Conservation (phyloP, 2,329 filamentous ascomycete species). For the Metarhizium robertsii region DNA sequence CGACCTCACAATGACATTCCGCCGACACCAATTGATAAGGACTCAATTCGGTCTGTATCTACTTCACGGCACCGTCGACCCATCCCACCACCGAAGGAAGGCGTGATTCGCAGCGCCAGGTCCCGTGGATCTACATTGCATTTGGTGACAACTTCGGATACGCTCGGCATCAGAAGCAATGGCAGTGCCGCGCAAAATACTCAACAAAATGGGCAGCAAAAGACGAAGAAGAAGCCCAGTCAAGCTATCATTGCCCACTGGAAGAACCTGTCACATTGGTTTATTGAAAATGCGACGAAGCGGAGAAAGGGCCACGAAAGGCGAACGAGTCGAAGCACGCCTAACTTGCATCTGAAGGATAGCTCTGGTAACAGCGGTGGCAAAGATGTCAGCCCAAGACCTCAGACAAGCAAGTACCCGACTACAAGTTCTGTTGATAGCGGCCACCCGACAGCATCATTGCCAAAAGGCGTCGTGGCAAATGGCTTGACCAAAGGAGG, state of each 20-base stretch:
- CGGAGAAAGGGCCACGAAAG: conserved; percentile 39
- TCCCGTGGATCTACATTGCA: conserved; percentile 80
- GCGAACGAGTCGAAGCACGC: conserved; percentile 47
- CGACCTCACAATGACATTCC: conserved; percentile 35
- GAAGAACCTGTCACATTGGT: conserved; percentile 57
- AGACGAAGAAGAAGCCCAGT: conserved; percentile 46
- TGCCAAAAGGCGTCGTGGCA: conserved; percentile 41
- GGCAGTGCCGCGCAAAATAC: conserved; percentile 8
- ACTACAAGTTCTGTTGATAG: conserved; percentile 24
- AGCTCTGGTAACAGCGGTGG: conserved; percentile 31
- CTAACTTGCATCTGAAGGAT: conserved; percentile 46
- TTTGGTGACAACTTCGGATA: conserved; percentile 60
- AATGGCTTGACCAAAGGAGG: conserved; percentile 35
- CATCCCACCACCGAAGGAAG: conserved; percentile 79
- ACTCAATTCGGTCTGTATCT: conserved; percentile 64
- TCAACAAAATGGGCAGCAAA: conserved; percentile 27
- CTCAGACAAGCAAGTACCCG: conserved; percentile 51
- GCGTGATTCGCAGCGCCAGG: conserved; percentile 54
- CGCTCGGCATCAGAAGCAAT: conserved; percentile 25
- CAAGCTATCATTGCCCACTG: conserved; percentile 50
- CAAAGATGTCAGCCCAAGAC: conserved; percentile 47
- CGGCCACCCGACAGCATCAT: conserved; percentile 29
- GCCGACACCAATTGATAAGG: conserved; percentile 70
- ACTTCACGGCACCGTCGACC: conserved; percentile 69
- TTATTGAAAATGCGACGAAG: conserved; percentile 49